Percentiles rank a stretch among this genome's conserved stretches.
phyloP scores from a whole-genome alignment of 768 basidiomycete species.

The Trametes villosa region DNA sequence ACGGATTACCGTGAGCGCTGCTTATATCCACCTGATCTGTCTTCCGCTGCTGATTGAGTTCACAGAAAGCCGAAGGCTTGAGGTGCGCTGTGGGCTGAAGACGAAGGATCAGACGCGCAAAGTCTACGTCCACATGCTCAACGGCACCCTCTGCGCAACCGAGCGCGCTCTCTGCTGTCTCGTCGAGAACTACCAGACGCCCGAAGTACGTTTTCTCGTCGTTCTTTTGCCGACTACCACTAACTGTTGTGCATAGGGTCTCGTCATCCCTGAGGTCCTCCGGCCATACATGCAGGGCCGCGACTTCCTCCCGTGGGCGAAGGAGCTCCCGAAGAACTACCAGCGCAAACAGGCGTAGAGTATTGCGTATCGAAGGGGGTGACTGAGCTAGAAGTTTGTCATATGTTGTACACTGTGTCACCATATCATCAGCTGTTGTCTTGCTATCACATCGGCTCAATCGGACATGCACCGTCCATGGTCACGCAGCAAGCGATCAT shows the following conservation, averaged over 20 bases:
- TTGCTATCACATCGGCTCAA: not conserved
- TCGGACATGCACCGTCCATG: no score
- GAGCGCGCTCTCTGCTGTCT: constrained; percentile 96
- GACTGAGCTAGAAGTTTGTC: constrained; percentile 3
- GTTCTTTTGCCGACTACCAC: not conserved
- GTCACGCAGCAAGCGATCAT: no score
- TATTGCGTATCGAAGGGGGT: not conserved
- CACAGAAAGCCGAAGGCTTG: constrained; percentile 88
- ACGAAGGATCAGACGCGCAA: constrained; percentile 88
- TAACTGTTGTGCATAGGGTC: constrained; percentile 60
- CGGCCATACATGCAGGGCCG: constrained; percentile 97
- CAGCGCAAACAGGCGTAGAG: constrained; percentile 68
- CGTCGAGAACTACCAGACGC: constrained; percentile 98
- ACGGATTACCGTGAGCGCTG: constrained; percentile 94
- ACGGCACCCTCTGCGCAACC: constrained; percentile 96
- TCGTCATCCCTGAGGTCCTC: constrained; percentile 87
- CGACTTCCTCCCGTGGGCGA: constrained; percentile 84
- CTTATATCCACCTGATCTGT: not conserved
- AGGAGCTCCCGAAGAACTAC: constrained; percentile 76
- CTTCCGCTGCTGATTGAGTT: constrained; percentile 5
- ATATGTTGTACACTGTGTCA: constrained; percentile 8
- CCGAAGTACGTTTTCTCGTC: constrained; percentile 63
- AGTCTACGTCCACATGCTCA: constrained; percentile 98
- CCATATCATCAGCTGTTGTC: not conserved
- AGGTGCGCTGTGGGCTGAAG: constrained; percentile 93